Evolutionary conservation across 805 yeast genomes (phyloP).

Genomic region (Yarrowia bubula): DNA sequence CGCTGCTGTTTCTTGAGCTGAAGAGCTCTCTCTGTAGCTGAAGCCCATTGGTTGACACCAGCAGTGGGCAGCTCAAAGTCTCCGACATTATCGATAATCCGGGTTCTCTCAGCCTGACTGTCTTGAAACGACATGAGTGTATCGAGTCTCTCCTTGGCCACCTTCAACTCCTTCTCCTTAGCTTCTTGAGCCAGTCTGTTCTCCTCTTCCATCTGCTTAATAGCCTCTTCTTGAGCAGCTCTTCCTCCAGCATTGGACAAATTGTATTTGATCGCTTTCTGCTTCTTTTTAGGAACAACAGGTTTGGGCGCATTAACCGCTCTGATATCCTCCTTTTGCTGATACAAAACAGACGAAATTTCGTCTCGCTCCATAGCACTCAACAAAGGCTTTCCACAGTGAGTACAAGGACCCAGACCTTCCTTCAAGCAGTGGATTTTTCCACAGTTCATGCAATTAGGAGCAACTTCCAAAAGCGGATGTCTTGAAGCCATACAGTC

Average conservation of each 20-base stretch:
- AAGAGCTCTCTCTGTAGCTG: slow-evolving; percentile 79
- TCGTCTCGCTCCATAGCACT: slow-evolving; percentile 58
- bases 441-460: slow-evolving; percentile 93
- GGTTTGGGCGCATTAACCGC: slow-evolving; percentile 29
- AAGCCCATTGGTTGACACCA: slow-evolving; percentile 70
- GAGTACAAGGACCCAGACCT: slow-evolving; percentile 87
- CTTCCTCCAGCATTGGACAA: slow-evolving; percentile 15
- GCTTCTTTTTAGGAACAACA: slow-evolving; percentile 34
- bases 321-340: slow-evolving; percentile 50
- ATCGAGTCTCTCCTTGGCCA: slow-evolving; percentile 59
- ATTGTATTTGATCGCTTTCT: slow-evolving; percentile 23
- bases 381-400: slow-evolving; percentile 69
- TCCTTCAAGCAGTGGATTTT: slow-evolving; percentile 87
- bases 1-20: slow-evolving; percentile 84
- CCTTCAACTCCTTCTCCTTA: slow-evolving; percentile 24
- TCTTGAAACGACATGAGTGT: slow-evolving; percentile 76
- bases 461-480: slow-evolving; percentile 84
- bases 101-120: slow-evolving; percentile 84
- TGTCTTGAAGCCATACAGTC: slow-evolving; percentile 86
- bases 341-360: slow-evolving; percentile 52
- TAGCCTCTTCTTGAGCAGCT: slow-evolving; percentile 15
- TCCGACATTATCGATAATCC: slow-evolving; percentile 87
- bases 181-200: neutral
- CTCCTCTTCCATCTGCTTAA: slow-evolving; percentile 32
- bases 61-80: slow-evolving; percentile 70